phyloP scores from a whole-genome alignment of 345 rosid genomes.

The Viola odorata region DNA sequence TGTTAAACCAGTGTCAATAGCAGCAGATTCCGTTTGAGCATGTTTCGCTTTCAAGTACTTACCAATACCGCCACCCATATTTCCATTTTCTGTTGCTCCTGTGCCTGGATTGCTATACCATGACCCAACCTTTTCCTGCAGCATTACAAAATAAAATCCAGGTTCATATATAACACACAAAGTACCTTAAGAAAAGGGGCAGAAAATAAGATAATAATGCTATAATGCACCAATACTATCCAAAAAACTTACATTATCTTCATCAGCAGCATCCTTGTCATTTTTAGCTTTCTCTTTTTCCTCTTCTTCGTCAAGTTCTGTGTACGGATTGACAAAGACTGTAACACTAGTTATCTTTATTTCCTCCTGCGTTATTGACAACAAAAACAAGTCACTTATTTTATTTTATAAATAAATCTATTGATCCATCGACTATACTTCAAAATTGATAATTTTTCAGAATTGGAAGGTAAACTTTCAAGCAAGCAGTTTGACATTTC shows the following conservation, averaged over 20 bases:
- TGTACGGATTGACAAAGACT: conserved; percentile 80
- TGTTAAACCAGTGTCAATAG: conserved; percentile 27
- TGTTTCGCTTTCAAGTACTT: conserved; percentile 68
- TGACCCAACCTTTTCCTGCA: conserved; percentile 77
- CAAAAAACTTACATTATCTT: conserved; percentile 44
- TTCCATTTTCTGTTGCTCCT: conserved; percentile 45
- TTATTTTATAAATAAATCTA: too few relatives aligned
- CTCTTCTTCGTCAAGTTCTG: conserved; percentile 74
- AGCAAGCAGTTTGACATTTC: background rate
- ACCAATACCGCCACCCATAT: conserved; percentile 52
- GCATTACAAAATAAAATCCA: conserved; percentile 6
- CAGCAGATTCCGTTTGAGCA: conserved; percentile 30
- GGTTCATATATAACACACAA: background rate
- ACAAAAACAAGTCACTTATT: background rate
- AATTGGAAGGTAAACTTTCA: background rate
- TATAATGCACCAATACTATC: background rate
- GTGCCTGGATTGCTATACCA: conserved; percentile 93
- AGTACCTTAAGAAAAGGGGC: background rate
- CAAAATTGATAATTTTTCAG: too few relatives aligned
- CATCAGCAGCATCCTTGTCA: conserved; percentile 47
- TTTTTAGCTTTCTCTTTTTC: conserved; percentile 58
- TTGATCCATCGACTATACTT: too few relatives aligned
- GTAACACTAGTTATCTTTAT: conserved; percentile 69
- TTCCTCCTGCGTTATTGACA: conserved; percentile 58
- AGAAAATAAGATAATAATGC: background rate